These are phyloP conservation scores for Ophiostoma pallidulum DNA, from an alignment of 2,329 filamentous ascomycete genomes.

Conservation along the genomic window DNA sequence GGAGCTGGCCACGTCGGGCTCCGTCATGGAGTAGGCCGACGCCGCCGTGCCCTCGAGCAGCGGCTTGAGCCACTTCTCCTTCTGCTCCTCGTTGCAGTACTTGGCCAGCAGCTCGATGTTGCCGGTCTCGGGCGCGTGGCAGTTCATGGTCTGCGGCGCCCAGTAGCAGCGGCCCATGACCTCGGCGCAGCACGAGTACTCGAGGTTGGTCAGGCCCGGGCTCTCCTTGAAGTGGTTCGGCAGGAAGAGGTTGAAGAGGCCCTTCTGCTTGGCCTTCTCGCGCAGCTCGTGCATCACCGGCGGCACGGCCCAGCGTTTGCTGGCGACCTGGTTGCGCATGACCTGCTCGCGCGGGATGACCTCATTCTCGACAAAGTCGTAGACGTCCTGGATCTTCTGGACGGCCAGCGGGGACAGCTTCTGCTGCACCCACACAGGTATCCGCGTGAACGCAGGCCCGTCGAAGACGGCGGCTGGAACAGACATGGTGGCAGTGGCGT, in stretches of 20 bases:
- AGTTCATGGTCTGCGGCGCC: constrained; percentile 83
- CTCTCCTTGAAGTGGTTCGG: constrained; percentile 93
- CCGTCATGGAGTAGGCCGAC: constrained; percentile 89
- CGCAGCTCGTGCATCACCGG: constrained; percentile 32
- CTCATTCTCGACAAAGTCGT: constrained; percentile 34
- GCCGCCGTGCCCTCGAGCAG: constrained; percentile 77
- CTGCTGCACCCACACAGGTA: constrained; percentile 59
- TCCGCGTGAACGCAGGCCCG: constrained; percentile 68
- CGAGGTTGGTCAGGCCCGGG: constrained; percentile 86
- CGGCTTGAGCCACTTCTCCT: constrained; percentile 72
- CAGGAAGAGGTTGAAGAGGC: constrained; percentile 97
- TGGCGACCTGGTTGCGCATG: constrained; percentile 82
- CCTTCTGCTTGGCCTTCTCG: constrained; percentile 49
- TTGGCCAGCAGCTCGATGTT: constrained; percentile 95
- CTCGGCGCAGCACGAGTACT: constrained; percentile 97
- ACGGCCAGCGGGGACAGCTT: constrained; percentile 20
- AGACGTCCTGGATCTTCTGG: constrained; percentile 24
- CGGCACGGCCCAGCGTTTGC: constrained; percentile 52
- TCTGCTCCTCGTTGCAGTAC: constrained; percentile 79
- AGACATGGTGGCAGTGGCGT: constrained; percentile 10
- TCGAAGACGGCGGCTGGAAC: constrained; percentile 70
- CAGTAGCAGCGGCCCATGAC: constrained; percentile 76
- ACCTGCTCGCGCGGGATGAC: constrained; percentile 53
- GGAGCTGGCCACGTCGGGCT: constrained; percentile 77
- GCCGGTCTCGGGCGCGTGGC: constrained; percentile 81